Percentiles rank a stretch among this genome's conserved stretches.
Evolutionary conservation across 257 asterid species (phyloP).

Genomic region (Linaria vulgaris): DNA sequence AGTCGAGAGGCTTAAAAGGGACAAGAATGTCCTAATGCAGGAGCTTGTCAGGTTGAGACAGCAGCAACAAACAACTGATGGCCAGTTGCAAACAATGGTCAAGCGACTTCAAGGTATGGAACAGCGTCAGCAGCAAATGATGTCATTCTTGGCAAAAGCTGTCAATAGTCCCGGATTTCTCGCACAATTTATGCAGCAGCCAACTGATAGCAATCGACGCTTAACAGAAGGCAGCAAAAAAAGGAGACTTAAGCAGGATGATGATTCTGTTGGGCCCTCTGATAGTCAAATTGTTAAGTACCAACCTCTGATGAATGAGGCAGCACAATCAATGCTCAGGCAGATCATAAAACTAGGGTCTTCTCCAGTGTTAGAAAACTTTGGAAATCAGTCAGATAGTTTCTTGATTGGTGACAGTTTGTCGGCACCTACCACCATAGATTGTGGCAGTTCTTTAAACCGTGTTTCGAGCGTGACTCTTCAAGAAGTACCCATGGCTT

Average conservation of each 20-base stretch:
- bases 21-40: slow-evolving; percentile 89
- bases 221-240: slow-evolving; percentile 78
- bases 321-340: slow-evolving; percentile 75
- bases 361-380: slow-evolving; percentile 58
- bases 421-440: slow-evolving; percentile 36
- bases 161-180: slow-evolving; percentile 92
- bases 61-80: slow-evolving; percentile 87
- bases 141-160: slow-evolving; percentile 95
- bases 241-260: slow-evolving; percentile 73
- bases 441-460: slow-evolving; percentile 34
- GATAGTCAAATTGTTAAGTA: slow-evolving; percentile 85
- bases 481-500: slow-evolving; percentile 59
- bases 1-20: slow-evolving; percentile 87
- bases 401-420: slow-evolving; percentile 48
- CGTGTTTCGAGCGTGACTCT: slow-evolving; percentile 61
- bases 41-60: slow-evolving; percentile 90
- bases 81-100: slow-evolving; percentile 74
- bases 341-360: slow-evolving; percentile 72
- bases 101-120: slow-evolving; percentile 97
- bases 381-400: slow-evolving; percentile 43
- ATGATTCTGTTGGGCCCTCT: slow-evolving; percentile 37
- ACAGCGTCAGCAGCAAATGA: slow-evolving; percentile 95
- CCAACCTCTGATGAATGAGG: slow-evolving; percentile 80
- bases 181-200: slow-evolving; percentile 86
- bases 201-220: slow-evolving; percentile 58